Evolutionary conservation across 345 rosid species (phyloP), one percentile per base, ranked within the genome.

Genomic region (Murraya paniculata): DNA sequence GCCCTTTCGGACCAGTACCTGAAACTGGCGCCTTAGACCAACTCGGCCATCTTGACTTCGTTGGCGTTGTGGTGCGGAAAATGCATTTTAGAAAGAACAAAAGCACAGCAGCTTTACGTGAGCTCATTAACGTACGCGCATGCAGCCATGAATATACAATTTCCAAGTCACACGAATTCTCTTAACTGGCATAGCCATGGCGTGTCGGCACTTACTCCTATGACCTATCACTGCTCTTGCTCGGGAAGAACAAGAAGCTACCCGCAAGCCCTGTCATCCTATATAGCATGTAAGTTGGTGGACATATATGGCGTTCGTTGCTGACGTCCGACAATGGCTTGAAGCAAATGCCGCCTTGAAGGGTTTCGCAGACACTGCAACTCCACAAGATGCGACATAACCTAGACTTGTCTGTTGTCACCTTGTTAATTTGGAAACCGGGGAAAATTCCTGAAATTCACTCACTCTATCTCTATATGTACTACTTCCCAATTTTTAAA

Each of bases 11-110:
- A 89, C 92, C 90, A 90, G 92, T 86, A 92, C 93, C 92, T 93
- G 95, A 92, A 90, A 88, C 94, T 92, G 97, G 97, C 94, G 91
- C 97, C 98, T 92, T 88, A 88, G 94, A 91, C 94, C 94, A 91
- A 91, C 96, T 93, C 94, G 96, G 94, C 98, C 96, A 93, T 91
- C 93, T 91, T 93, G 95, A 90, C 95, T 9, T 53, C 2, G 28
- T 1, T 21, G 60, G 0, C 50, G 16, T 11, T 0, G 1, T 11
- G 18, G 1, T 4, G 16, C 50, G 3, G 50, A 45, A 0, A 3
- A 45, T 3, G 2, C 3, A 0, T 3, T 45, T 45, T 13, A 9
- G 0, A 41, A 0, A 3, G 0, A 3, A 2, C 0, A 0, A 38
- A 3, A 45, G 16, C 0, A 13, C 50, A 41, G 9, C 48, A 0